These are phyloP conservation scores for Inga laurina DNA, from an alignment of 306 rosid species.

Conservation along the genomic window DNA sequence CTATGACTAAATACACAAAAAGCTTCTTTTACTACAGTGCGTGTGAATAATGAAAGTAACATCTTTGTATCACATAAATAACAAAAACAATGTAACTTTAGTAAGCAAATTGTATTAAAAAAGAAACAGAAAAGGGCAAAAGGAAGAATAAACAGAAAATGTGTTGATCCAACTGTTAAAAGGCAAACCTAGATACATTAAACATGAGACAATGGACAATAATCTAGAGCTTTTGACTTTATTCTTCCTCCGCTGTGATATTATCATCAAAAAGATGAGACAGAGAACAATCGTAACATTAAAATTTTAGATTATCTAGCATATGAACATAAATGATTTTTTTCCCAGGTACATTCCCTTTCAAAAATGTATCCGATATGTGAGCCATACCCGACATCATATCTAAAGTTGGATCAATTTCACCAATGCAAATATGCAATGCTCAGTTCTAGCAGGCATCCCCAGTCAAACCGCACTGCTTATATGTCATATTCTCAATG, in stretches of 20 bases:
- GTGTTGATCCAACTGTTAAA: neutral
- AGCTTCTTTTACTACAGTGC: neutral
- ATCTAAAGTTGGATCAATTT: neutral
- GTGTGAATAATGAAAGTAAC: neutral
- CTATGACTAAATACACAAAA: neutral
- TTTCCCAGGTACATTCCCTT: neutral
- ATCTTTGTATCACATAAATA: neutral
- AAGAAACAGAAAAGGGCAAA: neutral
- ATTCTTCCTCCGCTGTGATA: neutral
- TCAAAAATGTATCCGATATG: neutral
- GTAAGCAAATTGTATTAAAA: neutral
- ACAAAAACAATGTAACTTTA: neutral
- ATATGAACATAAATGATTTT: neutral
- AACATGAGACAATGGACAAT: neutral
- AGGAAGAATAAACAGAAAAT: neutral
- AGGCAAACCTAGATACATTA: neutral
- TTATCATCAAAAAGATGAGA: neutral
- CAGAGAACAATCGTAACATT: neutral
- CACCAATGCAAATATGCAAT: neutral
- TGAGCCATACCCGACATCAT: neutral
- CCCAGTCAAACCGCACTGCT: neutral
- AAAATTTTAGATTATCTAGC: neutral
- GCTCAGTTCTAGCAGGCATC: neutral
- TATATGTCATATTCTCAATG: neutral
- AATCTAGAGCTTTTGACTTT: neutral